phyloP scores from a whole-genome alignment of 2,329 filamentous ascomycete species.

The Xylariaceae sp. region DNA sequence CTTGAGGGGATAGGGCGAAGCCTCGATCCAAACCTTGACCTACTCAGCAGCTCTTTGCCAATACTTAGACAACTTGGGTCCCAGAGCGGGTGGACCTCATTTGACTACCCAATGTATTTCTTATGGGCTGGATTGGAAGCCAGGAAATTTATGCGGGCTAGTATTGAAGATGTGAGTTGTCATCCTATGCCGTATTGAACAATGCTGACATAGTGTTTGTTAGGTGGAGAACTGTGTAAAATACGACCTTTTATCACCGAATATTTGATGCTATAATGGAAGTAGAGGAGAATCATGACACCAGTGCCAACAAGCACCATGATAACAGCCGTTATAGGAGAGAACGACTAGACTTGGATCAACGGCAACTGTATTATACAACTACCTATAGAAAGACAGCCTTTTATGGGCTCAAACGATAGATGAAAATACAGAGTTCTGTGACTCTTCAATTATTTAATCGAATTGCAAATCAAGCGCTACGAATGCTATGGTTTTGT shows the following conservation, averaged over 20 bases:
- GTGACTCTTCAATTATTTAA: no score
- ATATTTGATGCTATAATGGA: constrained; percentile 52
- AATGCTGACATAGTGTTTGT: background rate
- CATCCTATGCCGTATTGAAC: background rate
- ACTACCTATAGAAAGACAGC: no score
- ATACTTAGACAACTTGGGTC: constrained; percentile 85
- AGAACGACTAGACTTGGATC: no score
- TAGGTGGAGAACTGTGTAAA: constrained; percentile 85
- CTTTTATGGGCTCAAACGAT: no score
- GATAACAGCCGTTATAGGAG: constrained; percentile 14
- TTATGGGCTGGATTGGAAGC: constrained; percentile 91
- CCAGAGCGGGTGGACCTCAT: constrained; percentile 64
- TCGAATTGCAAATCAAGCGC: no score
- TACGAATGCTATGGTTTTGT: background rate
- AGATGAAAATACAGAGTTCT: no score
- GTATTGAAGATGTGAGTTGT: constrained; percentile 74
- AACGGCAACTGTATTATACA: no score
- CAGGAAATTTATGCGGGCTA: constrained; percentile 82
- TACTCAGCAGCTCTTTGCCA: constrained; percentile 80
- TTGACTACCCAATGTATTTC: constrained; percentile 80
- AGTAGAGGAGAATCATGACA: no score
- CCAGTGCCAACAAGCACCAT: constrained; percentile 8
- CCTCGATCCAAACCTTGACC: constrained; percentile 80
- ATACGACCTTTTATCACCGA: constrained; percentile 83
- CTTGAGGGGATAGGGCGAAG: constrained; percentile 90